Base-by-base conservation (phyloP, 257 asterid species). In the Solanum ahanhuiri region DNA sequence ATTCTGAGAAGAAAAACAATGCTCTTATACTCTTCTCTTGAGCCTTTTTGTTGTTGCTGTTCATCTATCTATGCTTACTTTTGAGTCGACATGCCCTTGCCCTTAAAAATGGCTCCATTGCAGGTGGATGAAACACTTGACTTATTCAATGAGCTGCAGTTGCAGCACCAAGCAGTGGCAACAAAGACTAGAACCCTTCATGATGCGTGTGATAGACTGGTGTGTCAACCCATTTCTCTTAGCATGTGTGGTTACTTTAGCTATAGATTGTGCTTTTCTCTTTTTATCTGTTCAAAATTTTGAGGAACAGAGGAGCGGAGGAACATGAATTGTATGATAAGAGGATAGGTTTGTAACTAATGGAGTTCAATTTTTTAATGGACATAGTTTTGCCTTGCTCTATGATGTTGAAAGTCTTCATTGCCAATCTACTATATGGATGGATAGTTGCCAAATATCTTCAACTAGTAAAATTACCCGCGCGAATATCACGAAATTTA, bases 161-260 rank as follows among this genome's bases (percentile, higher is more conserved):
- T 94, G 86, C 99, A 97, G 93, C 99, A 95, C 93, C 96, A 95
- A 88, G 96, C 98, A 85, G 99, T 97, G 82, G 99, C 99, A 87
- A 97, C 95, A 48, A 97, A 95, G 91, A 97, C 99, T 75, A 95
- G 93, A 92, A 97, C 98, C 85, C 93, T 97, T 90, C 99, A 97
- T 92, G 99, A 94, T 93, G 99, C 99, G 63, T 95, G 99, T 35
- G 98, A 97, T 86, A 94, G 99, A 90, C 92, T 97, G 99, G 99
- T 94, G 90, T 60, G 87, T 73, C 79, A 85, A 83, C 86, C 88
- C 83, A 75, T 75, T 89, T 88, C 82, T 64, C 81, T 87, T 87
- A 58, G 37, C 48, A 7, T 75, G 12, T 39, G 82, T 41, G 82
- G 82, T 75, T n/a, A 75, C 31, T 39, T 75, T 75, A 20, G 66